Base-by-base conservation (phyloP, 163 green algal genomes). In the Chlorella variabilis region DNA sequence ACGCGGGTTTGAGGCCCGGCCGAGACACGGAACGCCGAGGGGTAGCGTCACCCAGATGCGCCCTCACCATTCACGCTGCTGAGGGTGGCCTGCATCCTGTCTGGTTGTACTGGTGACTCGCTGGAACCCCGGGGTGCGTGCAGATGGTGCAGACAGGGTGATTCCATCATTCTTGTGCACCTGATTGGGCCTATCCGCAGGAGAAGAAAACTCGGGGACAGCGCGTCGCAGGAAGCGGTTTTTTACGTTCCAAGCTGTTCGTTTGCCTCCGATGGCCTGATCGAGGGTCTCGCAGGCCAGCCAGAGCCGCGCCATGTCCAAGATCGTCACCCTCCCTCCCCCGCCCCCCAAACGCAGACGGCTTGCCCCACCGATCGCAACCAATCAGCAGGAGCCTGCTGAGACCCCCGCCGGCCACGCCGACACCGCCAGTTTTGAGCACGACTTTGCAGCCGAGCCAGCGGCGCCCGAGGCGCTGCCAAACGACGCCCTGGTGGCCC, bases 401-500 rank as follows among this genome's bases (percentile, higher is more conserved):
- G 9, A 62, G 54, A 9, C 15, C 9, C 20, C 20, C 23, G 54
- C 13, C 20, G 54, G 15, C 13, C 54, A 9, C 25, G 9, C 15
- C 20, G 54, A 62, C 7, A 6, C 29, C 42, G 62, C 62, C 38
- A 18, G 34, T 36, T 9, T 29, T 27, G 17, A n/a, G n/a, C n/a
- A 62, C 33, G 34, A 38, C 27, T 41, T 36, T 48, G 27, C 41
- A 36, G 25, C 25, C 9, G 34, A 29, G 41, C 51, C 71, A 54
- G 58, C 58, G 4, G 51, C 29, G 9, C 17, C n/a, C 11, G 54
- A 59, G 33, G 48, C 33, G 2, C 63, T 82, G 48, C 71, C 76
- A 25, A 89, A 78, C 45, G 85, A 88, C 36, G 81, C 85, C 29
- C 25, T 84, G n/a, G 39, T 68, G 4, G 77, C 82, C 5, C 65